A percentile compares a stretch with the other conserved stretches of the same genome.
phyloP scores from a whole-genome alignment of 768 basidiomycete species.

The Suillus cothurnatus region DNA sequence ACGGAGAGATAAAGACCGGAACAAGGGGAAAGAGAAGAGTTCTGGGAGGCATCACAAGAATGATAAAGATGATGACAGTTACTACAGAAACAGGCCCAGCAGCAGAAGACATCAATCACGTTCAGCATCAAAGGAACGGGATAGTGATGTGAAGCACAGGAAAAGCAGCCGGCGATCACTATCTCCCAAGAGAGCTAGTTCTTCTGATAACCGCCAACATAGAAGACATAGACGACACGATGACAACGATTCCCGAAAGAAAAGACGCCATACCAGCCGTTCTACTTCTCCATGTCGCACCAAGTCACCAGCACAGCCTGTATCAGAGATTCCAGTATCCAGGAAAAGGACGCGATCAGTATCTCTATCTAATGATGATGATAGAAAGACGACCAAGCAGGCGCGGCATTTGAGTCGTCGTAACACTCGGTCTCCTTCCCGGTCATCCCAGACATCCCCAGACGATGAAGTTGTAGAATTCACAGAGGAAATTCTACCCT shows the following conservation, averaged over 20 bases:
- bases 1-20: slow-evolving; percentile 46
- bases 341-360: slow-evolving; percentile 21
- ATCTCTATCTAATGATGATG: slow-evolving; percentile 16
- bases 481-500: slow-evolving; percentile 9
- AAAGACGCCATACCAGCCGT: slow-evolving; percentile 23
- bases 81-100: slow-evolving; percentile 21
- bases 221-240: slow-evolving; percentile 29
- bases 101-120: slow-evolving; percentile 31
- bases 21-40: slow-evolving; percentile 47
- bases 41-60: slow-evolving; percentile 54
- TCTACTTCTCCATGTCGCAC: slow-evolving; percentile 11
- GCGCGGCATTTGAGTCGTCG: slow-evolving; percentile 11
- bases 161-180: slow-evolving; percentile 23
- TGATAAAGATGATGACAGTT: slow-evolving; percentile 37
- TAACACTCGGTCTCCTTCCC: slow-evolving; percentile 26
- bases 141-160: slow-evolving; percentile 19
- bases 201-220: slow-evolving; percentile 19
- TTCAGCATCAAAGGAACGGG: slow-evolving; percentile 31
- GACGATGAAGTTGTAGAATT: slow-evolving; percentile 21
- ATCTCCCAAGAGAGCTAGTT: slow-evolving; percentile 17
- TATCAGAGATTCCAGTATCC: slow-evolving; percentile 6
- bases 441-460: slow-evolving; percentile 28
- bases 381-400: slow-evolving; percentile 8
- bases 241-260: slow-evolving; percentile 18
- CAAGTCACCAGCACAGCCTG: slow-evolving; percentile 18